Evolutionary conservation across 176 grass and related monocot genomes (phyloP), one percentile per base, ranked within the genome.

Genomic region (Aegilops longissima): DNA sequence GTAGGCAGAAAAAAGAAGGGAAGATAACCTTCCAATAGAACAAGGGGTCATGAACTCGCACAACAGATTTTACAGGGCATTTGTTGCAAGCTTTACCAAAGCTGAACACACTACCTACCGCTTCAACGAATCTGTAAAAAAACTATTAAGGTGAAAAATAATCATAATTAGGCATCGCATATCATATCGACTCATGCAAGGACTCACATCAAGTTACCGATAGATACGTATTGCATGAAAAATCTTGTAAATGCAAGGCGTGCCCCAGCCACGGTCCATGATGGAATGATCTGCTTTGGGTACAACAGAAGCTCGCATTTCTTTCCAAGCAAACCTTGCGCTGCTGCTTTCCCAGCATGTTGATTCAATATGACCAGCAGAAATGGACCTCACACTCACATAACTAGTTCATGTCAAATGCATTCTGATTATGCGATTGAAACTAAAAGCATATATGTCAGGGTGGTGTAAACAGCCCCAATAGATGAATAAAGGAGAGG

Each of bases 191-290:
- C 39, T 73, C 38, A 24, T 73, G 40, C 70, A 44, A 73, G 38
- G 21, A 73, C 70, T 73, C 38, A 73, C 70, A 73, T 73, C 21
- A 73, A 73, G 70, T 73, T 73, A 14, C 70, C 70, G 38, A 73
- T 44, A 12, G 38, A 13, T 73, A 73, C 14, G 70, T 14, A 73
- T 25, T 45, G 38, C 5, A 24, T 73, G 21, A 73, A 44, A 44
- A 73, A 73, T 73, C 70, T 73, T 73, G 39, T 2, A 73, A 73
- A 10, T 25, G 5, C 21, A 73, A 73, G 12, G 38, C 70, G 70
- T 9, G 21, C 38, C 40, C 40, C 40, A 42, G 40, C 40, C 40
- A 42, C 40, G 9, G 40, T 42, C 40, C 40, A 42, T 42, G 40
- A 42, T 42, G 40, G 40, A 42, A 42, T 42, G 40, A 42, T 42